These are phyloP conservation scores for Psilocybe mexicana DNA, from an alignment of 1,284 basidiomycete genomes.

Conservation along the genomic window DNA sequence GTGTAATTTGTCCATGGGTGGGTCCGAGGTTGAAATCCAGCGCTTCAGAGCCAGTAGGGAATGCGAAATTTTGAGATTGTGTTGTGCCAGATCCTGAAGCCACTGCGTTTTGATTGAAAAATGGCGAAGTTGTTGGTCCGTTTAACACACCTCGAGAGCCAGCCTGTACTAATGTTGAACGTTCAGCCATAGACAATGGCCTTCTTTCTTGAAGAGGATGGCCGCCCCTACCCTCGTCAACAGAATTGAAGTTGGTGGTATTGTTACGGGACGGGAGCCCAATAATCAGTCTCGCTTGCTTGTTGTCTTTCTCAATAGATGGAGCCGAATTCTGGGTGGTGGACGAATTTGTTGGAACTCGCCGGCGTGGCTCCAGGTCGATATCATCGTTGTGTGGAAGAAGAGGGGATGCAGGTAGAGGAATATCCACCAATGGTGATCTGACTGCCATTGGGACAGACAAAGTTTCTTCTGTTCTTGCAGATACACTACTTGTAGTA, in stretches of 20 bases:
- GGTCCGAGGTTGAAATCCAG: conserved; percentile 32
- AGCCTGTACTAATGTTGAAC: conserved; percentile 7
- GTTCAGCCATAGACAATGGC: conserved; percentile 9
- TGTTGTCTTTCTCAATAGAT: neutral
- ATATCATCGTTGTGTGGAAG: conserved; percentile 41
- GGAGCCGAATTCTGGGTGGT: conserved; percentile 1
- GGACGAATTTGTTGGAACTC: conserved; percentile 25
- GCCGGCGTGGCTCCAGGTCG: conserved; percentile 45
- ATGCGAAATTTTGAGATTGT: neutral
- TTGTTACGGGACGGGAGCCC: conserved; percentile 18
- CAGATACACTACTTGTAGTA: neutral
- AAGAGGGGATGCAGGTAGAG: conserved; percentile 33
- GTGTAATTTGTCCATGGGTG: conserved; percentile 18
- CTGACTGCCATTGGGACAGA: conserved; percentile 24
- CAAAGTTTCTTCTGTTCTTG: neutral
- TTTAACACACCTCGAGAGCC: neutral
- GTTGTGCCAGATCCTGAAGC: conserved; percentile 2
- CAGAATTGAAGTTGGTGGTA: conserved; percentile 1
- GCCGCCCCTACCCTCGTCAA: conserved; percentile 4
- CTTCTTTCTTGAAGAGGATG: neutral
- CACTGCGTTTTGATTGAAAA: conserved; percentile 16
- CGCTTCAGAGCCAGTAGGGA: conserved; percentile 34
- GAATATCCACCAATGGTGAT: conserved; percentile 45
- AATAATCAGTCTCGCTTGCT: conserved; percentile 14
- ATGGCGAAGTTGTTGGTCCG: conserved; percentile 10